These are phyloP conservation scores for Rhododendron mucronatum DNA, from an alignment of 148 eudicot genomes.

Conservation along the genomic window DNA sequence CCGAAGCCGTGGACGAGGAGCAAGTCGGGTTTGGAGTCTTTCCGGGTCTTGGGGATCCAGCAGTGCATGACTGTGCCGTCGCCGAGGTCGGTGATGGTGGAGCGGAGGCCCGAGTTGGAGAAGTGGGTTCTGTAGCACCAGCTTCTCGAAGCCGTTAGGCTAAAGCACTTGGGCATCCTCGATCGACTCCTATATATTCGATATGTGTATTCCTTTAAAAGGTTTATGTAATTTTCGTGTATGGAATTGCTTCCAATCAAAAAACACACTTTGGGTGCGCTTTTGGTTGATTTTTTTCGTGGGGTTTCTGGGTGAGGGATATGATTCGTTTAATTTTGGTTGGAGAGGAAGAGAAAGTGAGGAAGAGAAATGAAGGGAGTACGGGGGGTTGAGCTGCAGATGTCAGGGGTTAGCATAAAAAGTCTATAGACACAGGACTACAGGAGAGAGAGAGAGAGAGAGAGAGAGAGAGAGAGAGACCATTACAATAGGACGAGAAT, in stretches of 20 bases:
- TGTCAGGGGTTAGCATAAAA: neutral
- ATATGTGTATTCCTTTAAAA: no score
- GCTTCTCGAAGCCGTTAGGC: conserved; percentile 44
- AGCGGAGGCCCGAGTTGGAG: conserved; percentile 53
- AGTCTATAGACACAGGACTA: no score
- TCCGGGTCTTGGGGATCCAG: conserved; percentile 65
- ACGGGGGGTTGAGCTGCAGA: neutral
- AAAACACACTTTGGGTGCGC: neutral
- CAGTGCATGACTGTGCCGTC: conserved; percentile 77
- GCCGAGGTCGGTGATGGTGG: conserved; percentile 48
- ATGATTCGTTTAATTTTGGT: neutral
- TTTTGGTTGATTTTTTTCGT: neutral
- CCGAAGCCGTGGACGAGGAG: conserved; percentile 83
- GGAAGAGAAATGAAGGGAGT: neutral
- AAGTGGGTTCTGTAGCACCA: conserved; percentile 39
- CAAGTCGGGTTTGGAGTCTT: conserved; percentile 42
- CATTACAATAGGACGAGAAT: no score
- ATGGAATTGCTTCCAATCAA: neutral
- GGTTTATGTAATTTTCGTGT: neutral
- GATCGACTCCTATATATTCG: neutral
- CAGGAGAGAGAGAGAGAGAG: neutral
- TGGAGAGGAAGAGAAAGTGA: neutral
- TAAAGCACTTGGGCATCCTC: conserved; percentile 54
- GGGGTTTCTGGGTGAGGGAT: neutral
- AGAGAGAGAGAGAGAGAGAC: neutral